Evolutionary conservation across 2,329 filamentous ascomycete species (phyloP), one percentile per base, ranked within the genome.

Genomic region (Botrytis sinoallii): DNA sequence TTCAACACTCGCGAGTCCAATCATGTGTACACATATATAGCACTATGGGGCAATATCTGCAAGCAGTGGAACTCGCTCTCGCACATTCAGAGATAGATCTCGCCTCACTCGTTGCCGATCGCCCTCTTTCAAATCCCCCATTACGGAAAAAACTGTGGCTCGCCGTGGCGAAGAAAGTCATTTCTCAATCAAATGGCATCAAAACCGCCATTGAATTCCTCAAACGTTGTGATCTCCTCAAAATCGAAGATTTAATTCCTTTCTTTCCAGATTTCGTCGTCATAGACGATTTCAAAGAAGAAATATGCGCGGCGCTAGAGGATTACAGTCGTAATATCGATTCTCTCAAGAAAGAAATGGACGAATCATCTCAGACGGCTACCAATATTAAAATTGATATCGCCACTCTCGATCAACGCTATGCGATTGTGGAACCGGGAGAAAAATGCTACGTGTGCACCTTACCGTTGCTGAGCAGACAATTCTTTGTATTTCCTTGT

Each of bases 211-310:
- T 99, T 77, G 93, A 97, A 75, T 98, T 99, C 80, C 87, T 98
- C 20, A 93, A 94, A 78, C 91, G 94, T 16, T 98, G 95, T 81
- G 94, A 98, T 75, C 87, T 98, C 20, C 88, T 99, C 67, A 92
- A 92, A 76, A 99, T 99, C 76, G 96, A 99, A 84, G 96, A 99
- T 80, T 84, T 99, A 44, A 98, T 99, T 59, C 96, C 96, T 0
- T 98, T 99, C 85, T 99, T 99, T 84, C 96, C 96, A 0, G 96
- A 99, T 82, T 99, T 99, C 81, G 94, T 98, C 38, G 93, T 98
- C 70, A 98, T 99, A 75, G 96, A 99, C 81, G 96, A 98, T 82
- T 99, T 99, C 87, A 98, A 98, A 81, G 95, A 98, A 76, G 96
- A 99, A 82, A 98, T 99, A 55, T 99, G 96, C 84, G 87, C 90